Base-by-base conservation (phyloP, 148 eudicot species). In the Amaranthus cruentus region DNA sequence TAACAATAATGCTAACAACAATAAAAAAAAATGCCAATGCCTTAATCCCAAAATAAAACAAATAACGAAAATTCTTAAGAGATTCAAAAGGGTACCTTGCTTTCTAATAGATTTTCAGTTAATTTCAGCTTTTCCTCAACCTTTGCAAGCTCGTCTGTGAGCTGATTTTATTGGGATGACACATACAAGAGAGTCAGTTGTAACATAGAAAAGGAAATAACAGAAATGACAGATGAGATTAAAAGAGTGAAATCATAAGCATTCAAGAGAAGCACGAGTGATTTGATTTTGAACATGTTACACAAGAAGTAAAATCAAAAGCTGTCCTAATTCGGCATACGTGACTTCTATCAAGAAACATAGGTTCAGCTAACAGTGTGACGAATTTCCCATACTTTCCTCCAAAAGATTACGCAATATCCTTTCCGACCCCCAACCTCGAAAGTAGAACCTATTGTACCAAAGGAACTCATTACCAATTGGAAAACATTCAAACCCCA, bases 81-180 rank as follows among this genome's bases (percentile, higher is more conserved):
- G 9, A 46, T 53, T 56, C 51, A 71, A 6, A 6, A 49, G 46
- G 48, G 47, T 88, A 94, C 98, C 98, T 91, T 94, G 96, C 88
- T 89, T 85, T 94, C 98, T 53, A 91, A 74, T 76, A 81, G 82
- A 74, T 84, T 83, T 87, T 94, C 97, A 46, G 90, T 88, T 8
- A 83, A 80, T 83, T 91, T 94, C 50, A 94, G 88, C 77, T 91
- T 94, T 76, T 75, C 98, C 50, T 91, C 93, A 67, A 86, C 87
- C 84, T 85, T 94, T 49, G 80, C 67, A 76, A 88, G 78, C 80
- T 89, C 96, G 7, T 90, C 97, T 52, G 88, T 89, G 43, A 91
- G 87, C 98, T 94, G 80, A 76, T 53, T 64, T 28, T 65, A 52
- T n/a, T 61, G 79, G 61, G 74, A 72, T 18, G 62, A 18, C 3